Base-by-base conservation (phyloP, 768 basidiomycete species). In the Lepiota brunneoincarnata region DNA sequence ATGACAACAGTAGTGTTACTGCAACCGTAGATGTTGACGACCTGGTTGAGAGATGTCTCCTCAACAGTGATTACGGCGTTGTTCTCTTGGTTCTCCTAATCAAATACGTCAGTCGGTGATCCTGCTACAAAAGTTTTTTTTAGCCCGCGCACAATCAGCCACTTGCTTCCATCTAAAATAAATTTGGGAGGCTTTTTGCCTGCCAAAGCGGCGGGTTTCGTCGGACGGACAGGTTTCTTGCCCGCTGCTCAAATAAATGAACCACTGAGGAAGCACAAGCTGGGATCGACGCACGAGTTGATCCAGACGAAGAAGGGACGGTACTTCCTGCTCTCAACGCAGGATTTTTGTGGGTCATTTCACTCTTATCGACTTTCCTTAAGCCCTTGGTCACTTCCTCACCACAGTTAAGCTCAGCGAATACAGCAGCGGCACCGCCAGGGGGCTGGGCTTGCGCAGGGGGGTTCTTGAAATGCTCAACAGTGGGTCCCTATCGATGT, bases 291-390 rank as follows among this genome's bases (percentile, higher is more conserved):
- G 72, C 56, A 54, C 66, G 17, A 35, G 69, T 31, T 59, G 70
- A 52, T 14, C 69, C 47, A 42, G 78, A 61, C 46, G 72, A 65
- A 1, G 71, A 64, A 43, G 77, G 72, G 61, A 77, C 72, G 52
- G 69, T 62, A 67, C 77, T 64, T 77, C 84, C 61, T 75, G 91
- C 82, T 26, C 97, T 75, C 35, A 99, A 72, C 9, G 84, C 80
- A 0, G 97, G 96, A 64, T 99, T 98, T 79, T 99, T 98, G 76
- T 99, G 97, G 2, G 94, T 98, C 94, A 96, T 95, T 69, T 98
- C 89, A 58, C 91, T 94, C 75, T 86, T 89, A 66, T 94, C 91
- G 24, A 99, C 97, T 68, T 97, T 98, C 60, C 89, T 86, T 61
- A 99, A 69, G 10, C 90, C 86, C 65, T 89, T 91, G 5, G 96